A percentile compares a stretch with the other conserved stretches of the same genome.
Evolutionary conservation across 768 basidiomycete species (phyloP).

Genomic region (Russula abietina): DNA sequence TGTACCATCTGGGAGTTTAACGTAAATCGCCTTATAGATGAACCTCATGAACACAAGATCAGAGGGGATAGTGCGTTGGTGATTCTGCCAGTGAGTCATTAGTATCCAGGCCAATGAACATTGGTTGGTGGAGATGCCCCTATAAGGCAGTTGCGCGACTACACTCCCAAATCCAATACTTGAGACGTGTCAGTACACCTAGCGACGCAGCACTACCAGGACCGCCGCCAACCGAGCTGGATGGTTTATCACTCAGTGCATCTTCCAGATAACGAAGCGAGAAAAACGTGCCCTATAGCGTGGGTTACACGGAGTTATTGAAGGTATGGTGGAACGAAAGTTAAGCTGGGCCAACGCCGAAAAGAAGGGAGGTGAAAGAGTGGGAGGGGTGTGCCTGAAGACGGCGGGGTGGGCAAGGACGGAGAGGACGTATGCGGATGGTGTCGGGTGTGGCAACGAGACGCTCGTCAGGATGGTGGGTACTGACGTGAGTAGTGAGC

Average conservation of each 20-base stretch:
- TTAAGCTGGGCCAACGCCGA: slow-evolving; percentile 61
- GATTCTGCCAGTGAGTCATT: too few relatives aligned
- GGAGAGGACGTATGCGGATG: slow-evolving; percentile 45
- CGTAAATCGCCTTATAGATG: too few relatives aligned
- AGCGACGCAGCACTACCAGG: slow-evolving; percentile 49
- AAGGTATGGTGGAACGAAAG: slow-evolving; percentile 54
- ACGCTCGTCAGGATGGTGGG: slow-evolving; percentile 12
- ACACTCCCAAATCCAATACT: slow-evolving; percentile 91
- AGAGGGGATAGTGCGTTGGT: too few relatives aligned
- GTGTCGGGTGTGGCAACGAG: slow-evolving; percentile 23
- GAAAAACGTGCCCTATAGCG: slow-evolving; percentile 87
- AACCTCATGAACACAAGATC: too few relatives aligned
- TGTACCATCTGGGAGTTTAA: too few relatives aligned
- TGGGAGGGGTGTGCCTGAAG: slow-evolving; percentile 89
- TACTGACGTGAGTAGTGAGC: slow-evolving; percentile 16
- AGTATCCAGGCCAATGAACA: too few relatives aligned
- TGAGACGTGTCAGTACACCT: slow-evolving; percentile 78
- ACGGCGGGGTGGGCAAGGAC: slow-evolving; percentile 73
- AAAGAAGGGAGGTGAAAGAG: slow-evolving; percentile 87
- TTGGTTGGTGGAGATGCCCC: too few relatives aligned
- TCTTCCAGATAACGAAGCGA: slow-evolving; percentile 83
- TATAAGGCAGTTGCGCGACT: too few relatives aligned
- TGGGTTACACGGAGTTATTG: slow-evolving; percentile 76
- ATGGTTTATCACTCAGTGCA: slow-evolving; percentile 32
- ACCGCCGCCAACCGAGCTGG: slow-evolving; percentile 32